Percentiles rank a stretch among this genome's conserved stretches.
Conservation (phyloP, 495 filamentous ascomycete genomes). For the Cryomyces antarcticus region DNA sequence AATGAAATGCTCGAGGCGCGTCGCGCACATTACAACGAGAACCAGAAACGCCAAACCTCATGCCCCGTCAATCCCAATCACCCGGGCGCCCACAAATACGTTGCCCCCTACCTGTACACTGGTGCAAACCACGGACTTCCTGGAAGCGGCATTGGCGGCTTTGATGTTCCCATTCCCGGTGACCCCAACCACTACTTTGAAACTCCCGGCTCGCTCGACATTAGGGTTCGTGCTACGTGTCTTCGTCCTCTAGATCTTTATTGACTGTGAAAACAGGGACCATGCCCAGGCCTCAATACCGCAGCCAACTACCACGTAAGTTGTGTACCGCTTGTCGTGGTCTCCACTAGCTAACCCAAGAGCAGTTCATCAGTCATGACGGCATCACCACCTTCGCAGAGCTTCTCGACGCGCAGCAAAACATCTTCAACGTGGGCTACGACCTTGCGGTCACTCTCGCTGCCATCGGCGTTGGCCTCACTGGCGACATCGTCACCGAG, state of each 20-base stretch:
- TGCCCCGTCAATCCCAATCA: conserved; percentile 23
- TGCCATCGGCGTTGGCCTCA: conserved; percentile 15
- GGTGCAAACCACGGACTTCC: conserved; percentile 18
- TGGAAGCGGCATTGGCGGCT: conserved; percentile 17
- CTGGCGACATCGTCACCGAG: conserved; percentile 19
- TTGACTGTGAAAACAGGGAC: not conserved
- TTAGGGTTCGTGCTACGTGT: conserved; percentile 2
- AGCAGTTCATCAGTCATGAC: conserved; percentile 20
- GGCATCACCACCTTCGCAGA: conserved; percentile 24
- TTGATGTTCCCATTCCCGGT: conserved; percentile 17
- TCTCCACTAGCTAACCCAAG: not conserved
- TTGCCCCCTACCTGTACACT: conserved; percentile 17
- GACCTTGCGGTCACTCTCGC: conserved; percentile 19
- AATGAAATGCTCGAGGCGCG: conserved; percentile 6
- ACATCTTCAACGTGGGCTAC: conserved; percentile 24
- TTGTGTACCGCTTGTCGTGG: not conserved
- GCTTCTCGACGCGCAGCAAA: conserved; percentile 23
- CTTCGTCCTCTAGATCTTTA: too few relatives aligned
- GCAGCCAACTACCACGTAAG: conserved; percentile 14
- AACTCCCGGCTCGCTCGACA: conserved; percentile 10
- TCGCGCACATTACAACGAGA: not conserved
- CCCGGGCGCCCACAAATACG: conserved; percentile 13
- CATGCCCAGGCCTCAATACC: conserved; percentile 17
- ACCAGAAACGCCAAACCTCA: conserved; percentile 6
- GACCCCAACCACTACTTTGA: conserved; percentile 17